Base-by-base conservation (phyloP, 1,139 yeast species). In the Lodderomyces pseudojiufengensis region DNA sequence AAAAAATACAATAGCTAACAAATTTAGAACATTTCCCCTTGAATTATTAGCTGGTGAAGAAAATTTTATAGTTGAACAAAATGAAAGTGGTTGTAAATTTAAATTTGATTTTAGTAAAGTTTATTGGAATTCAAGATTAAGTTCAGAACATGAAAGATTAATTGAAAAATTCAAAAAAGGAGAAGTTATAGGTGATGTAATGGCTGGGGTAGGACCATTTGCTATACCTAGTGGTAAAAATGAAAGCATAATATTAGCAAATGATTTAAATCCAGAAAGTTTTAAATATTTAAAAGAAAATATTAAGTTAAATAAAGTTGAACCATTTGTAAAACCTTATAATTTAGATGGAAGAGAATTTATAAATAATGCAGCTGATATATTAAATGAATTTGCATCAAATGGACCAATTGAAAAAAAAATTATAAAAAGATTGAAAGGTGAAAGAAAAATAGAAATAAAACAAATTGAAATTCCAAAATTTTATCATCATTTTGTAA, bases 181-280 rank as follows among this genome's bases (percentile, higher is more conserved):
- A 9, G 84, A 83, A 42, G 84, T 86, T 2, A 86, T 94, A 0
- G 87, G 88, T 47, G 99, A 94, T 64, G 97, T 88, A 0, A 86
- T 94, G 76, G 98, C 97, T 0, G 99, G 99, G 25, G 98, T 94
- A 2, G 99, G 99, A 0, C 99, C 99, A 3, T 94, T 94, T 65
- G 94, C 95, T 1, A 78, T 92, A 1, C 99, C 99, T 0, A 96
- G 97, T 1, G 98, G 90, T 12, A 88, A 84, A 58, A 86, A 83
- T 43, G 72, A 74, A 13, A 85, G 80, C 3, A 59, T 90, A 37
- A 95, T 86, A 0, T 66, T 90, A 50, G 97, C 97, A 12, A 94
- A 90, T 55, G 99, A 94, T 57, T 69, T 94, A 54, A 94, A 94
- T 52, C 97, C 97, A 0, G 85, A 84, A 43, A 81, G 95, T 37